Conservation (phyloP, 148 eudicot genomes). For the Vaccinium myrtillus region DNA sequence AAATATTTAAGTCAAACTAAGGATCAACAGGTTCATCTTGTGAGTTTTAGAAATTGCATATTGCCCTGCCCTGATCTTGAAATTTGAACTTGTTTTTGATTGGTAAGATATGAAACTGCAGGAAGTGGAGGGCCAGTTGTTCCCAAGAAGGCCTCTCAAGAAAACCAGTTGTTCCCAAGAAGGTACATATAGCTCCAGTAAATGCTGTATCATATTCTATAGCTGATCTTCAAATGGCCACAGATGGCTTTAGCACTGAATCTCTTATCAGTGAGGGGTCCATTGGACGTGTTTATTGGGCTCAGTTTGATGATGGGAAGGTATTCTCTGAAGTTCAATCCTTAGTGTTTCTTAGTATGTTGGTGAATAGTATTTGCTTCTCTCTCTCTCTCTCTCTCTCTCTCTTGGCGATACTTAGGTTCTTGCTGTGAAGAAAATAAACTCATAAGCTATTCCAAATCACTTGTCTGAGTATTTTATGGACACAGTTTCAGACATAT, state of each 20-base stretch:
- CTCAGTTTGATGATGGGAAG: constrained; percentile 79
- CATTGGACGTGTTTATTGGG: constrained; percentile 81
- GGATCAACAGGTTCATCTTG: no score
- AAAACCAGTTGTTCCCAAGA: constrained; percentile 62
- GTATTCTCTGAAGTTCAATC: constrained; percentile 31
- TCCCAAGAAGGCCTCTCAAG: constrained; percentile 45
- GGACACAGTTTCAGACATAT: no score
- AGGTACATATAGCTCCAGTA: constrained; percentile 46
- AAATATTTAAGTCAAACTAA: no score
- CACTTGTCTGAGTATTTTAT: no score
- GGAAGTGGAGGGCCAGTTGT: no score
- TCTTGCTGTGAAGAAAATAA: constrained; percentile 91
- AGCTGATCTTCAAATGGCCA: constrained; percentile 94
- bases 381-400: no score
- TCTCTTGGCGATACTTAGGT: constrained; percentile 44
- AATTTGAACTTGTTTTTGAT: no score
- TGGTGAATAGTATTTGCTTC: no score
- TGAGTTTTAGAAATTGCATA: no score
- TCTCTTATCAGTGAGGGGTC: constrained; percentile 89
- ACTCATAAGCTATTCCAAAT: constrained; percentile 56
- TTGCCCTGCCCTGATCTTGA: no score
- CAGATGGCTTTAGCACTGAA: constrained; percentile 77
- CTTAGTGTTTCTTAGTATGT: background rate
- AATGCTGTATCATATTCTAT: constrained; percentile 73
- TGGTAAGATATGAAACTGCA: no score